Evolutionary conservation across 192 early-diverging fungal species (phyloP).

Genomic region (Linnemannia elongata): DNA sequence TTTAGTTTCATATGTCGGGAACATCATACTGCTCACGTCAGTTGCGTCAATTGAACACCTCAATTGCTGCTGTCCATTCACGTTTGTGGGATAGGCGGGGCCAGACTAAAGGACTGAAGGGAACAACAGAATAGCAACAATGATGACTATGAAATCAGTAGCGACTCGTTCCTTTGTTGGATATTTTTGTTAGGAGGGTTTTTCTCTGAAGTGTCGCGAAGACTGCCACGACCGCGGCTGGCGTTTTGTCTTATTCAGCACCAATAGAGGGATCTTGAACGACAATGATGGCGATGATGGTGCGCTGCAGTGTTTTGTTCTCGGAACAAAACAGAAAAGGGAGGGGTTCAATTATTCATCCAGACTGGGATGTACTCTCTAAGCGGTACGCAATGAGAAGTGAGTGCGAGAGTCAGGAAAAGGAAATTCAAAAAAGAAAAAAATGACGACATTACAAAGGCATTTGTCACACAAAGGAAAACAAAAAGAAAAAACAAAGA

Average conservation of each 20-base stretch:
- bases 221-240: background rate
- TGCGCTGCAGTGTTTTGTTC: no score
- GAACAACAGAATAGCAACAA: background rate
- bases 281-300: no score
- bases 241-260: background rate
- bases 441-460: background rate
- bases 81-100: background rate
- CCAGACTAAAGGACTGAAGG: background rate
- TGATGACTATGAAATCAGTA: no score
- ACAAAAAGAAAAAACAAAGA: background rate
- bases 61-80: background rate
- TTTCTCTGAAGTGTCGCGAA: background rate
- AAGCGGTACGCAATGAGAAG: no score
- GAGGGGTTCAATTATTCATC: background rate
- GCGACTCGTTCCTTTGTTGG: background rate
- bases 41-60: background rate
- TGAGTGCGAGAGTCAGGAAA: background rate
- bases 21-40: background rate
- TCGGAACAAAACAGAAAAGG: background rate
- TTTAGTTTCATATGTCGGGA: background rate
- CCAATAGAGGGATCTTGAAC: no score
- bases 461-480: constrained; percentile 1
- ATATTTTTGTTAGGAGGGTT: background rate
- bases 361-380: no score
- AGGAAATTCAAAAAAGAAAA: background rate